Conservation (phyloP, 2,329 filamentous ascomycete species). For the Cercospora canescens region DNA sequence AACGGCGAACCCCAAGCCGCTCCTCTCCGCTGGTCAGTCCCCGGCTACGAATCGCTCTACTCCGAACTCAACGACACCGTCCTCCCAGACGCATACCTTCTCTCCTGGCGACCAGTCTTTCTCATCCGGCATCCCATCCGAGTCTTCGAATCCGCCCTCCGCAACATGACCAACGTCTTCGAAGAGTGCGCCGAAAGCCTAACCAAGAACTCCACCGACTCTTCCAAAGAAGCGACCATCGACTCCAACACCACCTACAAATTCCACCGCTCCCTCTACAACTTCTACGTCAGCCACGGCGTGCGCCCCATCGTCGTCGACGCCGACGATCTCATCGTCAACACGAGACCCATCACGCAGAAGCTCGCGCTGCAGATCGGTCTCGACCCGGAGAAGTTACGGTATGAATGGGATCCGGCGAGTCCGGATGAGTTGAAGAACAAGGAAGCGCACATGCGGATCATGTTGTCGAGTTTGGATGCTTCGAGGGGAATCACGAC, state of each 20-base stretch:
- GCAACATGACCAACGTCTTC: conserved; percentile 1
- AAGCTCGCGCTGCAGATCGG: conserved; percentile 8
- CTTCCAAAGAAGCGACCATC: background rate
- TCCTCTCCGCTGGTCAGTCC: background rate
- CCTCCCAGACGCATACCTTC: conserved; percentile 6
- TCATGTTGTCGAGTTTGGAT: conserved; percentile 3
- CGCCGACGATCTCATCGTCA: conserved; percentile 8
- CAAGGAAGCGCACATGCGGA: background rate
- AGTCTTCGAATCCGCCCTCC: conserved; percentile 5
- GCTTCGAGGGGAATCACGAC: background rate
- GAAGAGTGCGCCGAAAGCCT: background rate
- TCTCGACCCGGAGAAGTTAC: background rate
- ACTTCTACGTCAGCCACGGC: conserved; percentile 8
- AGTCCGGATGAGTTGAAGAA: background rate
- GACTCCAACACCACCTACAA: background rate
- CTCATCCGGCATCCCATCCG: conserved; percentile 10
- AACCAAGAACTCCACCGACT: background rate
- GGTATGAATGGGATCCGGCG: conserved; percentile 4
- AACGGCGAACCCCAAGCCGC: background rate
- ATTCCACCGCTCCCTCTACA: conserved; percentile 6
- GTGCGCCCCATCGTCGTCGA: conserved; percentile 4
- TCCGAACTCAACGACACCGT: conserved; percentile 4
- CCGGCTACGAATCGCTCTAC: conserved; percentile 6
- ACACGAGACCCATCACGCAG: background rate
- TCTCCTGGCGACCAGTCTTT: conserved; percentile 6